Conservation (phyloP, 75 land plant species). For the Adiantum capillusveneris region DNA sequence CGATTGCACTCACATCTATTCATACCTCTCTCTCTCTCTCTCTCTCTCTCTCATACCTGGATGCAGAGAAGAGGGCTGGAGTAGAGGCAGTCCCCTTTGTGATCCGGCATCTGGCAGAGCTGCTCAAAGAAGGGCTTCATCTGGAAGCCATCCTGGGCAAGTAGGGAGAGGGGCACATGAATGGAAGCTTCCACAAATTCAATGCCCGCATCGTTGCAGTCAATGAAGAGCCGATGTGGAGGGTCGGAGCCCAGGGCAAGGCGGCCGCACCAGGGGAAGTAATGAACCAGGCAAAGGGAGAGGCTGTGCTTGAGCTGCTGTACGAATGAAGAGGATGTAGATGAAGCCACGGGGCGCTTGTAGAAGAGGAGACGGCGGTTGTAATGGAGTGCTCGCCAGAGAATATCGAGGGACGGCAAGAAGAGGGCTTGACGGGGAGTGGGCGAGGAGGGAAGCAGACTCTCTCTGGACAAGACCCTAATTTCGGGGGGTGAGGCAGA, state of each 20-base stretch:
- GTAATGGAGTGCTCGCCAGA: background rate
- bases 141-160: slow-evolving; percentile 1
- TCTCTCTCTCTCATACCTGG: background rate
- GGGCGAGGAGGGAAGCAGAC: too few relatives aligned
- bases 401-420: background rate
- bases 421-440: background rate
- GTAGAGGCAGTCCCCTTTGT: background rate
- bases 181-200: background rate
- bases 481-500: too few relatives aligned
- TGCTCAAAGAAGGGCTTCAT: background rate
- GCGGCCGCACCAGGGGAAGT: slow-evolving; percentile 1
- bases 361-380: slow-evolving; percentile 2
- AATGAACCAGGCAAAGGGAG: background rate
- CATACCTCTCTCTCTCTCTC: too few relatives aligned
- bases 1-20: too few relatives aligned
- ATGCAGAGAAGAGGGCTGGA: background rate
- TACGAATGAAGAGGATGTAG: background rate
- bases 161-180: background rate
- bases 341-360: background rate
- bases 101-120: background rate
- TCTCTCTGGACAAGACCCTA: too few relatives aligned
- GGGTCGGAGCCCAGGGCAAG: background rate
- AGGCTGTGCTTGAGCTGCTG: slow-evolving; percentile 1
- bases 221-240: background rate
- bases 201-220: slow-evolving; percentile 1